Conservation (phyloP, 2,329 filamentous ascomycete genomes). For the Xylariaceae sp. region DNA sequence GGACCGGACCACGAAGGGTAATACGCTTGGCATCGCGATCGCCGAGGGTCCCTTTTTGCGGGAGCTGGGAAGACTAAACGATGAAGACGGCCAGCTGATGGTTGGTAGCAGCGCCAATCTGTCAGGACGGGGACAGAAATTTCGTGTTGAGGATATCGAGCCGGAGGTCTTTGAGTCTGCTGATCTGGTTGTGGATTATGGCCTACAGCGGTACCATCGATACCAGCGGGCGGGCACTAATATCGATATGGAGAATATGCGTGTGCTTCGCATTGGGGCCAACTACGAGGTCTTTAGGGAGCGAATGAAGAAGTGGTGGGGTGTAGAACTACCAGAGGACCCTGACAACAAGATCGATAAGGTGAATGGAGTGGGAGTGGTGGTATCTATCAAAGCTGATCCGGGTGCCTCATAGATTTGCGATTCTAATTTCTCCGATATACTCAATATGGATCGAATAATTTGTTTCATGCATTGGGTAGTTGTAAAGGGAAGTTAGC, state of each 20-base stretch:
- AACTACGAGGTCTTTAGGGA: constrained; percentile 22
- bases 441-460: too few relatives aligned
- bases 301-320: constrained; percentile 23
- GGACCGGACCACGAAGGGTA: constrained; percentile 11
- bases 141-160: constrained; percentile 25
- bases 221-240: constrained; percentile 24
- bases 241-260: constrained; percentile 19
- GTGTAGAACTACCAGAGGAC: constrained; percentile 18
- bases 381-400: constrained; percentile 16
- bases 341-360: constrained; percentile 21
- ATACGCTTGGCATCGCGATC: constrained; percentile 23
- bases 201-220: constrained; percentile 23
- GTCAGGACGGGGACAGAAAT: constrained; percentile 21
- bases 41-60: constrained; percentile 20
- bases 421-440: too few relatives aligned
- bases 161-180: constrained; percentile 10
- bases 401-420: constrained; percentile 3
- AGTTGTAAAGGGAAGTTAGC: too few relatives aligned
- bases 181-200: constrained; percentile 22
- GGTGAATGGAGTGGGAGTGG: too few relatives aligned
- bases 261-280: constrained; percentile 18
- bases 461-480: too few relatives aligned
- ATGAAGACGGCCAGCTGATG: constrained; percentile 23
- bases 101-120: constrained; percentile 25
- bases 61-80: constrained; percentile 21